Conservation (phyloP, 331 rosid genomes). For the Quercus tomentella region DNA sequence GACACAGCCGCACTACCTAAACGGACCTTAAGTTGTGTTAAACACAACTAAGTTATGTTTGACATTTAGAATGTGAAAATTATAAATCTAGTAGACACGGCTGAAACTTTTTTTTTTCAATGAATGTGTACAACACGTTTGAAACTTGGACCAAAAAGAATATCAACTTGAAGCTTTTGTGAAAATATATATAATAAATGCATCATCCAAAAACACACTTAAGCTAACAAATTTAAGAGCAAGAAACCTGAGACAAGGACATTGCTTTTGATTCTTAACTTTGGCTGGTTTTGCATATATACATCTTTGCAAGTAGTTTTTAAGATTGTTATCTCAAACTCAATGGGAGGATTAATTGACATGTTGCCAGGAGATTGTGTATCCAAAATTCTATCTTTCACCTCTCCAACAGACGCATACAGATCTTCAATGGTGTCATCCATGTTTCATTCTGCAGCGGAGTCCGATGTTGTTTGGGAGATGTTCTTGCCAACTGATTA, state of each 20-base stretch:
- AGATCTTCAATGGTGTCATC: constrained; percentile 32
- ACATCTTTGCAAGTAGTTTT: background rate
- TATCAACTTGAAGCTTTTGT: background rate
- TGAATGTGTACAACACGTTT: background rate
- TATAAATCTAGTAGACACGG: no score
- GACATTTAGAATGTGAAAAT: no score
- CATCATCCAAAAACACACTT: no score
- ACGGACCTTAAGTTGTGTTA: no score
- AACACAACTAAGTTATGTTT: no score
- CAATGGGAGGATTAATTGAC: background rate
- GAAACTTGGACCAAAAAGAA: background rate
- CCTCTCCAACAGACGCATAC: constrained; percentile 41
- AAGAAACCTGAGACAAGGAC: background rate
- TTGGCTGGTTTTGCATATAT: no score
- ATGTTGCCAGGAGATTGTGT: constrained; percentile 49
- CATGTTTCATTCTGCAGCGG: constrained; percentile 21
- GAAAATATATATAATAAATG: background rate
- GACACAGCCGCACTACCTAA: no score
- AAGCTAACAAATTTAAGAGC: background rate
- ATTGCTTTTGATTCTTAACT: background rate
- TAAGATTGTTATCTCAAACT: background rate
- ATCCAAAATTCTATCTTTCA: constrained; percentile 25
- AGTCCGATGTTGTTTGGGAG: constrained; percentile 47
- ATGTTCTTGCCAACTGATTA: constrained; percentile 42
- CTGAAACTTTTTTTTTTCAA: background rate